These are phyloP conservation scores for Rhododendron ferrugineum DNA, from an alignment of 148 eudicot species.

Conservation along the genomic window DNA sequence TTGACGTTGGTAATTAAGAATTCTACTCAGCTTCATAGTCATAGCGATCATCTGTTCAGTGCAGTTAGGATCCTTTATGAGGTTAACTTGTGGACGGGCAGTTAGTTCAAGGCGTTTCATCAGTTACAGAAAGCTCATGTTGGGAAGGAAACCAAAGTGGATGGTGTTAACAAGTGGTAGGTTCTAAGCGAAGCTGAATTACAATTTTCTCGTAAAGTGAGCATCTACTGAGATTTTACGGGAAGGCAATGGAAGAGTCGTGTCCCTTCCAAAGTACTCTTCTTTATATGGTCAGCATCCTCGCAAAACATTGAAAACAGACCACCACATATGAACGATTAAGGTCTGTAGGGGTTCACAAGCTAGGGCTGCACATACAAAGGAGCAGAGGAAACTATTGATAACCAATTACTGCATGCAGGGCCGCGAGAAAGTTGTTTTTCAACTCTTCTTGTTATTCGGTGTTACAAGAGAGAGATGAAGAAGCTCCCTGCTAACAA, in stretches of 20 bases:
- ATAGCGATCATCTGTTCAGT: background rate
- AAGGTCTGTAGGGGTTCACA: background rate
- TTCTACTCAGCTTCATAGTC: no score
- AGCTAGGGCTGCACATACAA: background rate
- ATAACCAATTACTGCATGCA: background rate
- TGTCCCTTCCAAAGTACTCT: background rate
- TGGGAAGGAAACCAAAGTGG: background rate
- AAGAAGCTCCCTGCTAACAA: background rate
- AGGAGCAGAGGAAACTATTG: background rate
- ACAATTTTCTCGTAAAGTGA: background rate
- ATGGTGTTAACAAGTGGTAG: background rate
- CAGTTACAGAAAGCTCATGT: background rate
- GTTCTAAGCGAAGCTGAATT: background rate
- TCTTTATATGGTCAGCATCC: background rate
- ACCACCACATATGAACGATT: background rate
- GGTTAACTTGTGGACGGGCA: background rate
- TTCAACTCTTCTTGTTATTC: background rate
- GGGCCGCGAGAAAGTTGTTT: background rate
- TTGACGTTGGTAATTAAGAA: background rate
- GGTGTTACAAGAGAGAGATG: no score
- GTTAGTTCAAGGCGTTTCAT: background rate
- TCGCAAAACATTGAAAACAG: background rate
- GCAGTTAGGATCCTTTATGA: background rate
- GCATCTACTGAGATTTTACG: background rate
- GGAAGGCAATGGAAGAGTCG: background rate